Conservation (phyloP, 2,329 filamentous ascomycete genomes). For the Madurella mycetomatis region DNA sequence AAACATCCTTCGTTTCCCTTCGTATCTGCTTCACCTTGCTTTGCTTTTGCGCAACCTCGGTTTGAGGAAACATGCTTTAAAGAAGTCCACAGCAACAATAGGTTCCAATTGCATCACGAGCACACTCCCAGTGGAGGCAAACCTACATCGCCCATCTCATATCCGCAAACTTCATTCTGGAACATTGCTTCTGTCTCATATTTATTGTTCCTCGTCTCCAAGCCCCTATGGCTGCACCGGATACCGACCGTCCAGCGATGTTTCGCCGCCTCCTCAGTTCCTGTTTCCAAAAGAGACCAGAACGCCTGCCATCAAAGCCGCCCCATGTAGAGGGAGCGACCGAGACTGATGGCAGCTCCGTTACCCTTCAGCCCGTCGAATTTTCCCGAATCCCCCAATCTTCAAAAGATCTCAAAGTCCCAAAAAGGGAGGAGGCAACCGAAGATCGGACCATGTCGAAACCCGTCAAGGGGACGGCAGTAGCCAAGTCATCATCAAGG, state of each 20-base stretch:
- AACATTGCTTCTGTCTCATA: neutral
- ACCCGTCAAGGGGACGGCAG: slow-evolving; percentile 2
- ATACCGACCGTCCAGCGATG: slow-evolving; percentile 10
- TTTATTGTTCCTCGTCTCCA: neutral
- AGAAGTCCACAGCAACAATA: neutral
- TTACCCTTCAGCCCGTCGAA: slow-evolving; percentile 2
- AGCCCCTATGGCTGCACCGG: neutral
- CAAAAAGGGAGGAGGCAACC: neutral
- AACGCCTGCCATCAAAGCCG: slow-evolving; percentile 12
- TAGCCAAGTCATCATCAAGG: neutral
- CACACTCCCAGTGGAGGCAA: slow-evolving; percentile 18
- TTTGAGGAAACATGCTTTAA: neutral
- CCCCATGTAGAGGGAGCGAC: slow-evolving; percentile 16
- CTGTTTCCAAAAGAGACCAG: slow-evolving; percentile 21
- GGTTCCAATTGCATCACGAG: neutral
- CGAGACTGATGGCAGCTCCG: slow-evolving; percentile 23
- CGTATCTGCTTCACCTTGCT: slow-evolving; percentile 1
- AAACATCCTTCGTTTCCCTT: slow-evolving; percentile 8
- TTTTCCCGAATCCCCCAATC: slow-evolving; percentile 1
- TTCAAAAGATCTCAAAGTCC: neutral
- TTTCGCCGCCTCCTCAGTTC: slow-evolving; percentile 21
- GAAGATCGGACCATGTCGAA: slow-evolving; percentile 9
- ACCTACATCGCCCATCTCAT: neutral
- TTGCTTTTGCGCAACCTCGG: neutral
- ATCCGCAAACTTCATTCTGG: neutral